Conservation (phyloP, 1,139 yeast genomes). For the Geotrichum restrictum region DNA sequence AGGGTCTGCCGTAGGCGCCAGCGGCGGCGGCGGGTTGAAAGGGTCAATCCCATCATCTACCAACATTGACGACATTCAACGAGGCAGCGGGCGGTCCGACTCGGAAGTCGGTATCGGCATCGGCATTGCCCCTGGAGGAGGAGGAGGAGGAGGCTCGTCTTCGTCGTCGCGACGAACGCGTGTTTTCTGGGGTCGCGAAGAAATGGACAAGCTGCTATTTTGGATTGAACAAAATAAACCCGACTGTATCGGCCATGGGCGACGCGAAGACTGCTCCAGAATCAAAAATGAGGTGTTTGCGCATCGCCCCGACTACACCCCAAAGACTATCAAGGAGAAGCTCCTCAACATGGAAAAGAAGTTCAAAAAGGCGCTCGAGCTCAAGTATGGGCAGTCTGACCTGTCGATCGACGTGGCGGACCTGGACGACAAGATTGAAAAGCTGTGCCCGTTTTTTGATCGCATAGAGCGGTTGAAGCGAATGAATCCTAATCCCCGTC, state of each 20-base stretch:
- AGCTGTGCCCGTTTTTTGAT: constrained; percentile 20
- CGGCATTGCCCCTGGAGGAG: too few relatives aligned
- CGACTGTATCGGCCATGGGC: constrained; percentile 22
- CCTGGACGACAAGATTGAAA: constrained; percentile 14
- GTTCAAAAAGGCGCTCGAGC: constrained; percentile 17
- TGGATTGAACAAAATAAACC: constrained; percentile 22
- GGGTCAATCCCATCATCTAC: too few relatives aligned
- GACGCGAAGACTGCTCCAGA: constrained; percentile 21
- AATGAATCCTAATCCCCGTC: constrained; percentile 7
- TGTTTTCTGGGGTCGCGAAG: constrained; percentile 22
- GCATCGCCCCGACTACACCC: constrained; percentile 19
- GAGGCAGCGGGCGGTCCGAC: background rate
- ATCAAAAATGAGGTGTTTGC: constrained; percentile 21
- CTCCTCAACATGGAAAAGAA: constrained; percentile 22
- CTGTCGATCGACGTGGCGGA: constrained; percentile 3
- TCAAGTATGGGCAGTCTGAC: constrained; percentile 14
- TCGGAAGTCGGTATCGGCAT: constrained; percentile 5
- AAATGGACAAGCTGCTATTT: constrained; percentile 20
- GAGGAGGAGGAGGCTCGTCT: too few relatives aligned
- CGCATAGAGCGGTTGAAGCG: constrained; percentile 19
- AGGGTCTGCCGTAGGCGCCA: constrained; percentile 6
- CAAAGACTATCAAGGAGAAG: constrained; percentile 22
- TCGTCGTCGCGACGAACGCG: too few relatives aligned
- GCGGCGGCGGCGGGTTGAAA: constrained; percentile 1
- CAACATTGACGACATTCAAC: background rate